Conservation (phyloP, 495 filamentous ascomycete species). For the Endocarpon pusillum region DNA sequence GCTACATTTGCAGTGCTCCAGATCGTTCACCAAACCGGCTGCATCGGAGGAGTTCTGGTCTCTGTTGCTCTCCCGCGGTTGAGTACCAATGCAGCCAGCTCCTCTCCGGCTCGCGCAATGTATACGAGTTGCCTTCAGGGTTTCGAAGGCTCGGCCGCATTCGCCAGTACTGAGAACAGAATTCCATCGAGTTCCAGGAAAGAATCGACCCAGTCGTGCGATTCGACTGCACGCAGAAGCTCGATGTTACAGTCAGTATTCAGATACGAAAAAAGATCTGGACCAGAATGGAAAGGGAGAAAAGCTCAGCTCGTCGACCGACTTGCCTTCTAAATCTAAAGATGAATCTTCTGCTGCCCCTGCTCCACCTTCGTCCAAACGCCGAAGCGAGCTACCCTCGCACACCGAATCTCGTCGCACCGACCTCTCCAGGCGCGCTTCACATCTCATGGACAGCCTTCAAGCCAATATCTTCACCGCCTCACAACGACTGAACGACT, state of each 20-base stretch:
- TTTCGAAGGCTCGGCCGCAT: not conserved
- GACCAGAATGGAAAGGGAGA: not conserved
- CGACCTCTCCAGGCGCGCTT: conserved; percentile 54
- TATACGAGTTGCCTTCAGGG: not conserved
- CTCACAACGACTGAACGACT: conserved; percentile 73
- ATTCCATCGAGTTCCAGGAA: too few species aligned
- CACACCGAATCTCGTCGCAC: conserved; percentile 56
- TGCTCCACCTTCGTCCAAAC: not conserved
- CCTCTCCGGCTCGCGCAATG: not conserved
- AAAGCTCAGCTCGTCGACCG: not conserved
- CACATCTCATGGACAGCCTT: conserved; percentile 68
- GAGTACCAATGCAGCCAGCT: not conserved
- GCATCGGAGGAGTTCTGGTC: too few species aligned
- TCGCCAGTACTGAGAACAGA: not conserved
- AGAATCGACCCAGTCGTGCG: not conserved
- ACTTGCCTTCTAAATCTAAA: not conserved
- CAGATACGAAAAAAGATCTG: not conserved
- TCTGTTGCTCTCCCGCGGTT: too few species aligned
- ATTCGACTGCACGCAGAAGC: not conserved
- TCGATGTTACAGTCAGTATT: not conserved
- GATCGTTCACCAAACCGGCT: too few species aligned
- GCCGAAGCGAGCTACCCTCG: conserved; percentile 34
- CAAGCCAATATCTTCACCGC: conserved; percentile 72
- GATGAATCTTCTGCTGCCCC: not conserved
- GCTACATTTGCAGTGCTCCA: too few species aligned